Evolutionary conservation across 2,329 filamentous ascomycete species (phyloP), one percentile per base, ranked within the genome.

Genomic region (Geoglossum cookeanum): DNA sequence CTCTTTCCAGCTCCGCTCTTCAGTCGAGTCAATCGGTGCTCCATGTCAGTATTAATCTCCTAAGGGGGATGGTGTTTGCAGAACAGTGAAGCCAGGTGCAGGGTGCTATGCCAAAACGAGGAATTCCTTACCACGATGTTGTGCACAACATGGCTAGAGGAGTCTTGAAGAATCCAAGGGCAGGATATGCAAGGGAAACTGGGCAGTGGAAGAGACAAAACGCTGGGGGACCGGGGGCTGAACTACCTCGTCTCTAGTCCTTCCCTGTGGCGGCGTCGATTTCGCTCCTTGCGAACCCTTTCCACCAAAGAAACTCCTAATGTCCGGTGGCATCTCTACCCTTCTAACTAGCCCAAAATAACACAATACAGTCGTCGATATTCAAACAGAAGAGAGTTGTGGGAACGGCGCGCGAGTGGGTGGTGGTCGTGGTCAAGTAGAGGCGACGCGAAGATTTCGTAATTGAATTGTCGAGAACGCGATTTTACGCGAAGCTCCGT

Each of bases 281-380:
- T 77, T 72, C 49, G 76, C 13, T 45, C 17, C 72, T 63, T 77
- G 74, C 61, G 78, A 76, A 55, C 80, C 79, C 69, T 89, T 89
- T 60, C 85, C 81, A 57, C 84, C 82, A 73, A 97, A 96, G 71
- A 96, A 97, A 64, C 77, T 88, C 66, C 90, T 79, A 65, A 96
- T 97, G 70, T 97, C 91, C 61, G 76, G 67, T 57, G 89, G 81
- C 89, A 95, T 94, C 60, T 53, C 22, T 35, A 37, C 13, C 29
- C 32, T 17, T 53, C 30, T 35, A 37, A 17, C 30, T 9, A 22
- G 11, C 30, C 17, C 7, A n/a, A 37, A 44, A n/a, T 44, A 45
- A 45, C n/a, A 42, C 11, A 15, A 15, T 42, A 42, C 39, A 42
- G 7, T 37, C 35, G 35, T 37, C 13, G 35, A 13, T 37, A 7